Evolutionary conservation across 805 yeast genomes (phyloP), one percentile per base, ranked within the genome.

Genomic region (Metschnikowia dekortorum): DNA sequence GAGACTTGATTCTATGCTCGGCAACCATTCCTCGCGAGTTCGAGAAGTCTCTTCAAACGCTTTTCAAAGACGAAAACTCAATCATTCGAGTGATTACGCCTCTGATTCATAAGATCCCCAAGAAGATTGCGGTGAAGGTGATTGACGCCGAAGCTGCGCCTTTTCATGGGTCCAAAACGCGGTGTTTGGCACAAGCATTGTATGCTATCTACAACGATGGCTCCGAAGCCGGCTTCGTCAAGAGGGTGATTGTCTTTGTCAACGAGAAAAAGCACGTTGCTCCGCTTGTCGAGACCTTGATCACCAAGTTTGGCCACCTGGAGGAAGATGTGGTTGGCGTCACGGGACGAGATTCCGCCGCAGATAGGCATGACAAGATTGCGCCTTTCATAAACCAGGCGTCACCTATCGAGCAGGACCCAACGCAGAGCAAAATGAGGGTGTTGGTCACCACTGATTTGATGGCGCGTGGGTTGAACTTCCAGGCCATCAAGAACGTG

Each of bases 11-110:
- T 0, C 80, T 92, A 57, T 88, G 92, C 52, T 85, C 96, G 1
- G 98, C 98, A 0, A 92, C 99, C 0, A 84, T 94, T 33, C 96
- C 98, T 0, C 78, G 80, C 31, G 83, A 81, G 51, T 89, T 90
- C 62, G 84, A 84, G 50, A 78, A 78, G 48, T 78, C 85, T 1
- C 68, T 91, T 49, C 65, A 73, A 4, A 71, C 71, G 39, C 60
- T 83, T 31, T 90, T 84, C 66, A 95, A 95, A 0, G 73, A 67
- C 44, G 72, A 76, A n/a, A 74, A 82, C 13, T 60, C 70, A 2
- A 50, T 69, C 11, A 72, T 75, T 16, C 75, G 86, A 1, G 81
- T 90, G 13, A 81, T 87, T 1, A 83, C 97, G 1, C 95, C 97
- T 8, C 77, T 84, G 32, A 72, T 94, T 44, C 99, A 92, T 67